These are phyloP conservation scores for Ogataea salicorniae DNA, from an alignment of 805 yeast species.

Conservation along the genomic window DNA sequence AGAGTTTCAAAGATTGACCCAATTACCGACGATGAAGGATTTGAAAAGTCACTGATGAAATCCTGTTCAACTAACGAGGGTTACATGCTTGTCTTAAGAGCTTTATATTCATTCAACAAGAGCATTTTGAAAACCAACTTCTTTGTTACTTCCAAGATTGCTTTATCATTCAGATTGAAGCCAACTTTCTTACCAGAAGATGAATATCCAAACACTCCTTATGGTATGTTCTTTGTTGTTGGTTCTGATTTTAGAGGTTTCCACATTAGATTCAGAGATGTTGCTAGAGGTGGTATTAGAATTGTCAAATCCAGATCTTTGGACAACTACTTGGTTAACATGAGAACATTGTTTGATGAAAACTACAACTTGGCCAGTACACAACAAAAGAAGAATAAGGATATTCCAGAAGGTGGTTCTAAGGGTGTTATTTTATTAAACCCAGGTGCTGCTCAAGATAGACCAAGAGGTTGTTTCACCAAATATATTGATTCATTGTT, in stretches of 20 bases:
- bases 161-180: conserved; percentile 85
- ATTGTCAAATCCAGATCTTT: conserved; percentile 81
- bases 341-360: conserved; percentile 88
- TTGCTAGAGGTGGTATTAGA: conserved; percentile 97
- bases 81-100: conserved; percentile 71
- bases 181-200: conserved; percentile 77
- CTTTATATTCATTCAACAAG: conserved; percentile 79
- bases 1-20: conserved; percentile 75
- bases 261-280: conserved; percentile 94
- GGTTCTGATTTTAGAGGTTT: conserved; percentile 97
- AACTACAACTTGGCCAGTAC: conserved; percentile 94
- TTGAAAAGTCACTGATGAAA: conserved; percentile 59
- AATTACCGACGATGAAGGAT: conserved; percentile 69
- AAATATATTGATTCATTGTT: conserved; percentile 90
- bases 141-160: conserved; percentile 90
- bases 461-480: conserved; percentile 79
- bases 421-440: conserved; percentile 88
- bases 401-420: conserved; percentile 98
- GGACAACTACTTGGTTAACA: conserved; percentile 82
- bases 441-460: conserved; percentile 68
- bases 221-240: conserved; percentile 90
- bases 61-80: conserved; percentile 78
- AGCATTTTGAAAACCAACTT: conserved; percentile 90
- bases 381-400: conserved; percentile 95
- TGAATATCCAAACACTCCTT: conserved; percentile 92